Base-by-base conservation (phyloP, 306 rosid genomes). In the Alnus glutinosa region DNA sequence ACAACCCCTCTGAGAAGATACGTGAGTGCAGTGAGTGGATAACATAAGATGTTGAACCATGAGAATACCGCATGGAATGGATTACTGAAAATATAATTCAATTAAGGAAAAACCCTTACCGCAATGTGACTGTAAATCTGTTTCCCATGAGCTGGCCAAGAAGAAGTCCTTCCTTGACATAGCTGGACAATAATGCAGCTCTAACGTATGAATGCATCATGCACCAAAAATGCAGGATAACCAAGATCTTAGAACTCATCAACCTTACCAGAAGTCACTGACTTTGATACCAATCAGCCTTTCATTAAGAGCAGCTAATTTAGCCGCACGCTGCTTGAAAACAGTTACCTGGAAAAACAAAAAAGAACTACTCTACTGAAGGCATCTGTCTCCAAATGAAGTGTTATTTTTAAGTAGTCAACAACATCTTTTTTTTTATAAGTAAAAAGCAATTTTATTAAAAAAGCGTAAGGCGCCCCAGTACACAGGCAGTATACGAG, bases 81-180 rank as follows among this genome's bases (percentile, higher is more conserved):
- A 73, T 1, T 61, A 32, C 6, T 32, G 44, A 32, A 63, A 6
- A 67, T 49, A 73, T 19, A 67, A 61, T 28, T 42, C n/a, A 23
- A 68, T 71, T 19, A 79, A 72, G 77, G 63, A 46, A 87, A 83
- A 30, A 74, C 32, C 62, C 90, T 87, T 83, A 90, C 98, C 99
- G 88, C 87, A 95, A 86, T 78, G 94, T 89, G 72, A 93, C 83
- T 18, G 96, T 90, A 85, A 95, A 95, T 82, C 91, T 85, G 82
- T 95, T 95, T 80, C 99, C 99, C 81, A 77, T 70, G 75, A 95
- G 99, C 87, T 93, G 97, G 72, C 99, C 98, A 78, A 95, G 97
- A 81, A 90, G 83, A 84, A 95, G 96, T 81, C 92, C 99, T 86
- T 95, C 90, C 58, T 87, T 80, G 61, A 90, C 97, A 77, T 88